These are phyloP conservation scores for Capsicum baccatum DNA, from an alignment of 257 asterid species.

Conservation along the genomic window DNA sequence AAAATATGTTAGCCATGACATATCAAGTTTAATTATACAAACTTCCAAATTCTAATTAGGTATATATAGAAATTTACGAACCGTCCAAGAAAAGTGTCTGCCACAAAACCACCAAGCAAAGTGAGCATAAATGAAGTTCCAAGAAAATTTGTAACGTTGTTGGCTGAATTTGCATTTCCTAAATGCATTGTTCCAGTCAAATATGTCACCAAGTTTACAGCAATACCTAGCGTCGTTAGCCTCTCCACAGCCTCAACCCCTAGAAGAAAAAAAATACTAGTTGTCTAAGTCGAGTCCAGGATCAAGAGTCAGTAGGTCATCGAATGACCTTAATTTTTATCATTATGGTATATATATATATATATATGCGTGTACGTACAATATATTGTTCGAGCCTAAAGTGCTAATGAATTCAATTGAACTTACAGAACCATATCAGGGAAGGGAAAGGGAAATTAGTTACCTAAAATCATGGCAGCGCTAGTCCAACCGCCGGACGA, in stretches of 20 bases:
- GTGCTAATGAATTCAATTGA: neutral
- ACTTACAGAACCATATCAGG: neutral
- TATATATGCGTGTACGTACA: neutral
- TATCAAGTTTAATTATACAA: neutral
- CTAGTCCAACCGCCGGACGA: conserved; percentile 82
- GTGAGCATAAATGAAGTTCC: conserved; percentile 89
- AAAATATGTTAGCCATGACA: neutral
- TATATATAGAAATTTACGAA: conserved; percentile 20
- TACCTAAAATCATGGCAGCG: conserved; percentile 89
- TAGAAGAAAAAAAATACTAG: neutral
- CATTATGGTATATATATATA: no score
- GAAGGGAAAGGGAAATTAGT: no score
- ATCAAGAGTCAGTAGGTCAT: neutral
- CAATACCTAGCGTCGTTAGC: conserved; percentile 88
- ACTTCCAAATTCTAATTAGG: neutral
- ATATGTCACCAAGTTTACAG: conserved; percentile 80
- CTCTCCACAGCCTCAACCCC: conserved; percentile 80
- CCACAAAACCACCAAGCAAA: conserved; percentile 83
- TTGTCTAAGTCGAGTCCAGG: neutral
- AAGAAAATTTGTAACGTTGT: conserved; percentile 78
- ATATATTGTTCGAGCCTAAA: neutral
- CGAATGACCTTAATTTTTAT: neutral
- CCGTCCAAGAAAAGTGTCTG: conserved; percentile 89
- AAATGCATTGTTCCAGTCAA: conserved; percentile 86
- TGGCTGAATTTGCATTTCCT: conserved; percentile 82